Conservation (phyloP, 257 asterid genomes). For the Echites panduratus region DNA sequence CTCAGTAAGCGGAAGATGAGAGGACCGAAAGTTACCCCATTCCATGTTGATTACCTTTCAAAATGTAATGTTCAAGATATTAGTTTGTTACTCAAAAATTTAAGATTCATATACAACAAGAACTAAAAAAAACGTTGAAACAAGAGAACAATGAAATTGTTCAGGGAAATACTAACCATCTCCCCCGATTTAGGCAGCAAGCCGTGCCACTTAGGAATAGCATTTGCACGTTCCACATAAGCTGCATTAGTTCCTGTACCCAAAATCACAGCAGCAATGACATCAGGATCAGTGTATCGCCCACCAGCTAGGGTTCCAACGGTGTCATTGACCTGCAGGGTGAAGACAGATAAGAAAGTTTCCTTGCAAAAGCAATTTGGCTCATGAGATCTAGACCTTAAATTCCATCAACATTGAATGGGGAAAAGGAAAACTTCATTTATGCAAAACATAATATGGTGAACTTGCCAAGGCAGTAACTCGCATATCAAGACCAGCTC, state of each 20-base stretch:
- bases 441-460: background rate
- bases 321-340: constrained; percentile 77
- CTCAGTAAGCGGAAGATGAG: constrained; percentile 82
- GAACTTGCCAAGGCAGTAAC: constrained; percentile 75
- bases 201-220: constrained; percentile 85
- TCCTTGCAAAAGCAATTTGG: background rate
- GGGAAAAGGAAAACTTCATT: background rate
- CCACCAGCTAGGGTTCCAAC: constrained; percentile 96
- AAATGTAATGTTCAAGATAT: constrained; percentile 3
- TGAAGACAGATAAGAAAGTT: constrained; percentile 4
- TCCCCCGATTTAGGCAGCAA: constrained; percentile 67
- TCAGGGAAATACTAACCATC: constrained; percentile 46
- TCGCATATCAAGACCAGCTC: constrained; percentile 72
- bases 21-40: constrained; percentile 89
- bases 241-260: constrained; percentile 99
- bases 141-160: background rate
- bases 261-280: constrained; percentile 78
- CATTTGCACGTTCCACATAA: constrained; percentile 71
- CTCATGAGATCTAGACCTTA: background rate
- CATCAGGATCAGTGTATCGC: constrained; percentile 55
- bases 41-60: constrained; percentile 90
- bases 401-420: background rate
- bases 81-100: background rate
- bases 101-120: background rate
- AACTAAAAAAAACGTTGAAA: background rate